Conservation (phyloP, 1,284 basidiomycete species). For the Retiboletus flavoniger region DNA sequence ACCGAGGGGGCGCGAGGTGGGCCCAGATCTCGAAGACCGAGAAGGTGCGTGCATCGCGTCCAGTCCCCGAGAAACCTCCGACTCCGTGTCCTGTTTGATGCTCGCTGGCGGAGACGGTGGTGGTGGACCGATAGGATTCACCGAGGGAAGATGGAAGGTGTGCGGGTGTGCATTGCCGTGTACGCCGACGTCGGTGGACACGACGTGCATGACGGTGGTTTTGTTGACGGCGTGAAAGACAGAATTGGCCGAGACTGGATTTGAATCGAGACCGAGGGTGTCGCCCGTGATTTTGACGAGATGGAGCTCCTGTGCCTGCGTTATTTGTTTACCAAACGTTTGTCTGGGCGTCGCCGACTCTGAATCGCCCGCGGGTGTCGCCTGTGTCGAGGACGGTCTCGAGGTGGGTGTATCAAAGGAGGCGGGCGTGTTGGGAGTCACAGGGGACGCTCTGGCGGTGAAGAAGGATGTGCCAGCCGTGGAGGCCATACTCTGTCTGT, state of each 20-base stretch:
- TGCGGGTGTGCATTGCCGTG: background rate
- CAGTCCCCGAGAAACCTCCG: conserved; percentile 7
- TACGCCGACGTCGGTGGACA: conserved; percentile 28
- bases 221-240: conserved; percentile 16
- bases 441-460: conserved; percentile 29
- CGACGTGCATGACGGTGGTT: conserved; percentile 32
- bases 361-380: conserved; percentile 21
- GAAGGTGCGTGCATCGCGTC: conserved; percentile 10
- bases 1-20: conserved; percentile 21
- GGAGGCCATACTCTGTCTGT: conserved; percentile 27
- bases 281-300: conserved; percentile 53
- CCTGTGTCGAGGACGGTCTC: conserved; percentile 38
- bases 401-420: conserved; percentile 25
- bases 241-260: conserved; percentile 37
- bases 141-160: conserved; percentile 1
- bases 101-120: conserved; percentile 69
- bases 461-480: conserved; percentile 28
- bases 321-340: conserved; percentile 21
- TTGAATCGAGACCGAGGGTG: conserved; percentile 42
- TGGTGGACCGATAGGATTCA: conserved; percentile 49
- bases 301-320: conserved; percentile 46
- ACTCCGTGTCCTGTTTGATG: conserved; percentile 39
- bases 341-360: conserved; percentile 34
- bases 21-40: conserved; percentile 20
- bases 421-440: conserved; percentile 15